Percentiles rank a stretch among this genome's conserved stretches.
phyloP scores from a whole-genome alignment of 1,284 basidiomycete species.

The Cryptococcus sp. region DNA sequence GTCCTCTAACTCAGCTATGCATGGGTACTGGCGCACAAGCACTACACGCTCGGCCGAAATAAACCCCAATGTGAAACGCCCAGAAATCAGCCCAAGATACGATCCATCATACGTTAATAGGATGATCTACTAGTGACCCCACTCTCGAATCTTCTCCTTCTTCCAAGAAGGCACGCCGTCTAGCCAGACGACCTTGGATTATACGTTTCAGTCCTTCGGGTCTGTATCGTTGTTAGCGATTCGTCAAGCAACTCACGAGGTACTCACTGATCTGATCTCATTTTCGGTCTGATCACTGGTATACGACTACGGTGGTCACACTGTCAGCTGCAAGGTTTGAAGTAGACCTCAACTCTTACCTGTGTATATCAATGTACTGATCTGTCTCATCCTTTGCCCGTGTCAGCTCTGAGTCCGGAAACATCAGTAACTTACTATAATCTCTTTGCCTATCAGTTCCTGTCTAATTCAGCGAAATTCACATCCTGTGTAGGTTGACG shows the following conservation, averaged over 20 bases:
- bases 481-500: constrained; percentile 10
- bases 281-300: constrained; percentile 24
- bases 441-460: constrained; percentile 42
- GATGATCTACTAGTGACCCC: constrained; percentile 18
- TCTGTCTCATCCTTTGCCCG: constrained; percentile 42
- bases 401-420: neutral
- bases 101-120: neutral
- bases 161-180: constrained; percentile 19
- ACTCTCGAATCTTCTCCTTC: constrained; percentile 1
- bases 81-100: too few relatives aligned
- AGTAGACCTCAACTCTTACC: constrained; percentile 8
- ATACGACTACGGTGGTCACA: constrained; percentile 23
- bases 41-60: too few relatives aligned
- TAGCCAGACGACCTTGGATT: constrained; percentile 33
- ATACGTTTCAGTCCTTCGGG: constrained; percentile 29
- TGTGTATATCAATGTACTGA: constrained; percentile 40
- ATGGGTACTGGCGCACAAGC: too few relatives aligned
- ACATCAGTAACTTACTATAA: constrained; percentile 27
- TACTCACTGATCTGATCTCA: constrained; percentile 11
- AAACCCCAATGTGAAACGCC: too few relatives aligned
- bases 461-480: constrained; percentile 7
- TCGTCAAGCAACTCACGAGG: neutral
- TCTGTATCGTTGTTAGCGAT: constrained; percentile 5
- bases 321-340: too few relatives aligned
- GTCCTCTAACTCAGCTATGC: too few relatives aligned